These are phyloP conservation scores for Dipteronia dyeriana DNA, from an alignment of 345 rosid genomes.

Conservation along the genomic window DNA sequence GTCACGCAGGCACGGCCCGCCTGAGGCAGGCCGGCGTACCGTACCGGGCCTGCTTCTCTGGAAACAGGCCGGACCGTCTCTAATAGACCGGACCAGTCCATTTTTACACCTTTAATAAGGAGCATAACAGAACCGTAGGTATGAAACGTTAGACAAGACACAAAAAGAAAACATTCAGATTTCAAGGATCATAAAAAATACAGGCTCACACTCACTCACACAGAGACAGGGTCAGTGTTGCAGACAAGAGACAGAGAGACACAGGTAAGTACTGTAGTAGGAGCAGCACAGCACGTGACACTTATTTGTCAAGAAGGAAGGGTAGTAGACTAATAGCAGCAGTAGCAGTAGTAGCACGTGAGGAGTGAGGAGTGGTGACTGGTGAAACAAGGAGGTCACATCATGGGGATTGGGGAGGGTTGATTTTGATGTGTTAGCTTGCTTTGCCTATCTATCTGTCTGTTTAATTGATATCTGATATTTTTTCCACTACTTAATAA, in stretches of 20 bases:
- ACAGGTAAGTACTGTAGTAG: not conserved
- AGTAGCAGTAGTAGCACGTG: slow-evolving; percentile 34
- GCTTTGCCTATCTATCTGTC: not conserved
- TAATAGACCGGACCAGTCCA: too few relatives aligned
- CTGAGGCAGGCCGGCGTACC: too few relatives aligned
- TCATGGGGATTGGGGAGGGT: not conserved
- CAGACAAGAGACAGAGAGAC: not conserved
- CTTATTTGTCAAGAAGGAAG: not conserved
- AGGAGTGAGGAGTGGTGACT: not conserved
- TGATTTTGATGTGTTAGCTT: not conserved
- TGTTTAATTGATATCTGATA: not conserved
- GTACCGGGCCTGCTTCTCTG: too few relatives aligned
- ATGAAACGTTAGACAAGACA: not conserved
- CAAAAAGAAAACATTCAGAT: not conserved
- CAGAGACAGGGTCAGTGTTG: not conserved
- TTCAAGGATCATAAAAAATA: too few relatives aligned
- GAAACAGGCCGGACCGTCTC: too few relatives aligned
- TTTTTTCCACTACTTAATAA: too few relatives aligned
- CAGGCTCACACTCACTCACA: too few relatives aligned
- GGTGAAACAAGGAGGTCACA: not conserved
- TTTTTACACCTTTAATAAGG: too few relatives aligned
- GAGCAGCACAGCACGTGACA: slow-evolving; percentile 35
- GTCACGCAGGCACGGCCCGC: too few relatives aligned
- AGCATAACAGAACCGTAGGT: not conserved
- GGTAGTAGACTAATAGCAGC: too few relatives aligned